A percentile compares a stretch with the other conserved stretches of the same genome.
These are phyloP conservation scores for Adenanthera pavonina DNA, from an alignment of 306 rosid genomes.

Conservation along the genomic window DNA sequence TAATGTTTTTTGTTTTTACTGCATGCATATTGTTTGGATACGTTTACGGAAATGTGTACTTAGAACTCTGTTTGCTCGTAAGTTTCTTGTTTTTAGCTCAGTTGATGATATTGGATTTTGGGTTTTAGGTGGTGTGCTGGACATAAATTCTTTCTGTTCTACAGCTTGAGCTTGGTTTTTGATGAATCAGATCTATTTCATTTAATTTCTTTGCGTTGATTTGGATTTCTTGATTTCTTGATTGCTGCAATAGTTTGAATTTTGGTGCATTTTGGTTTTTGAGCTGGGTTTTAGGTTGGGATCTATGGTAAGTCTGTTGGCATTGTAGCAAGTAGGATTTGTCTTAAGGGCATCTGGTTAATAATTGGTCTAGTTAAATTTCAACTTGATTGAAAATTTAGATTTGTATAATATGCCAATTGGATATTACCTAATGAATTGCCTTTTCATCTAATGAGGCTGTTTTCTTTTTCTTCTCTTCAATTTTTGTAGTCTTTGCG, in stretches of 20 bases:
- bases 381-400: slow-evolving; percentile 41
- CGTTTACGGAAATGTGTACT: slow-evolving; percentile 39
- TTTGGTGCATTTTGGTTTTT: slow-evolving; percentile 28
- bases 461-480: background rate
- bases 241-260: slow-evolving; percentile 40
- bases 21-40: slow-evolving; percentile 40
- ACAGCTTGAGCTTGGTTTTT: slow-evolving; percentile 44
- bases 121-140: slow-evolving; percentile 41
- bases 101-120: slow-evolving; percentile 54
- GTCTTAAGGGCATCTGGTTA: slow-evolving; percentile 44
- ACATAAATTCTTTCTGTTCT: slow-evolving; percentile 37
- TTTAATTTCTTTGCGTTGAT: slow-evolving; percentile 44
- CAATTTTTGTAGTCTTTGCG: background rate
- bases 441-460: slow-evolving; percentile 9
- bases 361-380: slow-evolving; percentile 28
- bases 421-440: slow-evolving; percentile 33
- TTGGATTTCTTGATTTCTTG: slow-evolving; percentile 43
- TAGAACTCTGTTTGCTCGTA: slow-evolving; percentile 7
- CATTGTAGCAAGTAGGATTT: slow-evolving; percentile 53
- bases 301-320: slow-evolving; percentile 54
- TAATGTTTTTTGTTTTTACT: slow-evolving; percentile 19
- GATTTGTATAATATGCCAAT: slow-evolving; percentile 47
- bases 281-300: slow-evolving; percentile 48
- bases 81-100: slow-evolving; percentile 44
- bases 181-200: slow-evolving; percentile 70